Base-by-base conservation (phyloP, 306 rosid genomes). In the Clitoria ternatea region DNA sequence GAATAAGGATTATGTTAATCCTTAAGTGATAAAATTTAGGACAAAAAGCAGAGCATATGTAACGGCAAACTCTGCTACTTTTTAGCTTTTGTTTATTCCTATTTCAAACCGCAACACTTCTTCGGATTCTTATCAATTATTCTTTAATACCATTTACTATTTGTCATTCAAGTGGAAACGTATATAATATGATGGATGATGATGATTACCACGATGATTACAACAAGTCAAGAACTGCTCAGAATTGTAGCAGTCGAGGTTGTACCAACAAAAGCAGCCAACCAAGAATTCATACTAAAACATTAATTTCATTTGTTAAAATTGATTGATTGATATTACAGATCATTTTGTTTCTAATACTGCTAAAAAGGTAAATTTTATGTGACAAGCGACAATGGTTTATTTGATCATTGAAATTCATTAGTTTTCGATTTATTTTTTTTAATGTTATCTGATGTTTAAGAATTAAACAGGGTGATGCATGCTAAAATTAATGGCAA, bases 121-220 rank as follows among this genome's bases (percentile, higher is more conserved):
- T 72, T 66, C 9, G 84, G 86, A 82, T 85, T 75, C 84, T 79
- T 47, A n/a, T 11, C 67, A 43, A 71, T 64, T 70, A 42, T 49
- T 65, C 70, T 63, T 66, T 65, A 60, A 64, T 40, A 49, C 13
- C 37, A 43, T 29, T 2, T 19, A 9, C 33, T 49, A 60, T 47
- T 39, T 73, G 67, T 53, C 79, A 39, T 72, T 67, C 63, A 27
- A 61, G 33, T 43, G 40, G 17, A 55, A 57, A 23, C 61, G 10
- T 37, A 33, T 33, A 33, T 50, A 20, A 19, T 49, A 69, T 30
- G 59, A 70, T 57, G 54, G 33, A 67, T 73, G 68, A 80, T 70
- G 83, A 80, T 84, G 80, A 80, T 71, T 72, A 57, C 44, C 61
- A 59, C 69, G 49, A 83, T 79, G 61, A 77, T 79, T 83, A 52